These are phyloP conservation scores for Crithidia fasciculata DNA, from an alignment of 208 protist species.

Conservation along the genomic window DNA sequence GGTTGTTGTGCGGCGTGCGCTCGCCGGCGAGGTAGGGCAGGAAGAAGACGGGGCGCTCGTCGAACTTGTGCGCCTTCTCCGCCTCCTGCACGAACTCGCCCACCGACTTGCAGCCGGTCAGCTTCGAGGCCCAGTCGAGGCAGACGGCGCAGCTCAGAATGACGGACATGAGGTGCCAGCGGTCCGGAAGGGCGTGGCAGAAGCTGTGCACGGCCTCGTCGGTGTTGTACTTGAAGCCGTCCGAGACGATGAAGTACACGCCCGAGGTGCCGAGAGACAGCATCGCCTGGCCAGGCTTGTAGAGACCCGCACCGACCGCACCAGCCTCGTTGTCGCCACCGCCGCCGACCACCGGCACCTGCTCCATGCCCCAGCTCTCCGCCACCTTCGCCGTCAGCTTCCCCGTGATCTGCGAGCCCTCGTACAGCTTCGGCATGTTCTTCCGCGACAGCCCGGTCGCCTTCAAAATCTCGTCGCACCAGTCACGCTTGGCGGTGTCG, in stretches of 20 bases:
- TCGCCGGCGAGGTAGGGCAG: conserved; percentile 77
- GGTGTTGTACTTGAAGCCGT: conserved; percentile 77
- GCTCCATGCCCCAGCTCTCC: conserved; percentile 58
- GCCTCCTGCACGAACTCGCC: conserved; percentile 66
- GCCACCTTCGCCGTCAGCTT: conserved; percentile 47
- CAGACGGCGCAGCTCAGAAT: conserved; percentile 83
- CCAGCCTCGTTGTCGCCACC: conserved; percentile 83
- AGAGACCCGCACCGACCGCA: conserved; percentile 68
- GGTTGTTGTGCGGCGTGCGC: conserved; percentile 82
- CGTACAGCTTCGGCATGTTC: conserved; percentile 81
- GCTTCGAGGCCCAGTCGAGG: conserved; percentile 70
- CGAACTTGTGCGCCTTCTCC: conserved; percentile 51
- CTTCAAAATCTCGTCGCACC: conserved; percentile 63
- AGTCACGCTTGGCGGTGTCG: conserved; percentile 68
- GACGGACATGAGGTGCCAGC: conserved; percentile 84
- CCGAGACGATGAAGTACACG: conserved; percentile 84
- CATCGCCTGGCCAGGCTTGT: conserved; percentile 77
- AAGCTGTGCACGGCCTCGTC: conserved; percentile 84
- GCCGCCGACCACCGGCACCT: conserved; percentile 65
- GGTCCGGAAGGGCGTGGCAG: conserved; percentile 75
- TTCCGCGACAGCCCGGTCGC: conserved; percentile 63
- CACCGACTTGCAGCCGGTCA: conserved; percentile 68
- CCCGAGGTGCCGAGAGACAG: conserved; percentile 85
- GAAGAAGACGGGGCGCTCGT: conserved; percentile 66
- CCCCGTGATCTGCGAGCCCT: conserved; percentile 67